These are phyloP conservation scores for Monosporascus sp. DNA, from an alignment of 2,329 filamentous ascomycete genomes.

Conservation along the genomic window DNA sequence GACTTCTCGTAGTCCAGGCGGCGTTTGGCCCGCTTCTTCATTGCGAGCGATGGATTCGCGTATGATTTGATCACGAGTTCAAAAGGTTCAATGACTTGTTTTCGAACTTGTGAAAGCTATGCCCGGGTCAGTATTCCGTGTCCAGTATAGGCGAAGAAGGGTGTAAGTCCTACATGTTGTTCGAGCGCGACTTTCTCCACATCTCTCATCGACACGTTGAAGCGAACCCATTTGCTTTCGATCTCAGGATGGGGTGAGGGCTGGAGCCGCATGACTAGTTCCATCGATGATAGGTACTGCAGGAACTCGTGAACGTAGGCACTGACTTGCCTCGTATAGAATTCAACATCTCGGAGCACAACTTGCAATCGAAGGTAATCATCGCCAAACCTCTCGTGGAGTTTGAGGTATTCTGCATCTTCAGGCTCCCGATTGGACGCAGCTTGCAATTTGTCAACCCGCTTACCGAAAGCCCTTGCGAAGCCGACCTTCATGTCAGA, in stretches of 20 bases:
- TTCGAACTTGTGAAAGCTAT: slow-evolving; percentile 62
- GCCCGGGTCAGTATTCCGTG: slow-evolving; percentile 17
- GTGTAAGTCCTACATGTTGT: slow-evolving; percentile 62
- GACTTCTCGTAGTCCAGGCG: slow-evolving; percentile 82
- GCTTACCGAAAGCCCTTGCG: slow-evolving; percentile 83
- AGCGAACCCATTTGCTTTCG: slow-evolving; percentile 90
- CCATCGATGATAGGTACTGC: slow-evolving; percentile 74
- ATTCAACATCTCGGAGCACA: slow-evolving; percentile 88
- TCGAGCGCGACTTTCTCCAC: slow-evolving; percentile 77
- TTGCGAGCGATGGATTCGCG: slow-evolving; percentile 77
- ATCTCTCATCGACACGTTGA: slow-evolving; percentile 81
- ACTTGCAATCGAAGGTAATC: slow-evolving; percentile 91
- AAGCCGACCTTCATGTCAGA: slow-evolving; percentile 76
- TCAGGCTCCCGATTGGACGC: slow-evolving; percentile 57
- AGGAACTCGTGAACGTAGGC: slow-evolving; percentile 78
- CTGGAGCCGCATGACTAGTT: slow-evolving; percentile 69
- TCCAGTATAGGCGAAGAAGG: slow-evolving; percentile 6
- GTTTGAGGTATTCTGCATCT: slow-evolving; percentile 72
- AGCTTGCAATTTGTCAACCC: slow-evolving; percentile 77
- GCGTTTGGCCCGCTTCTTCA: slow-evolving; percentile 93
- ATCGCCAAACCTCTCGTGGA: slow-evolving; percentile 83
- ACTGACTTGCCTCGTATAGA: slow-evolving; percentile 76
- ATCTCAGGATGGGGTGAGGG: slow-evolving; percentile 74
- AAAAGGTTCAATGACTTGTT: slow-evolving; percentile 80
- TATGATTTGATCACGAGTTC: slow-evolving; percentile 73